phyloP scores from a whole-genome alignment of 208 protist genomes.

The Acanthamoeba lenticulata region DNA sequence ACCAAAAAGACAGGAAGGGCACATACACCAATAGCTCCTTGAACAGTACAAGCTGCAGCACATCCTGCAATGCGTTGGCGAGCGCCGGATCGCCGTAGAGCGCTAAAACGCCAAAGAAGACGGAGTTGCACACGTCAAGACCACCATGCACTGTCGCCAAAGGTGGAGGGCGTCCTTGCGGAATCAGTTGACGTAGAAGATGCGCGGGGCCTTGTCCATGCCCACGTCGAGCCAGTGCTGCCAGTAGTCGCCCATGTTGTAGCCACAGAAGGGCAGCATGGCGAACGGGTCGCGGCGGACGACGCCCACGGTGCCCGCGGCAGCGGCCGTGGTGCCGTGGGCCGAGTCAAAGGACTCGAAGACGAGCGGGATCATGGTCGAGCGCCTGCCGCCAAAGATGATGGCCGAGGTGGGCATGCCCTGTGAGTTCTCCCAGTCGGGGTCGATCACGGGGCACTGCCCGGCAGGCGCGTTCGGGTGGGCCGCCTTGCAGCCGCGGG shows the following conservation, averaged over 20 bases:
- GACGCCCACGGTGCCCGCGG: too few species aligned
- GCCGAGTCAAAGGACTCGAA: slow-evolving; percentile 85
- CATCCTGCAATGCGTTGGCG: slow-evolving; percentile 75
- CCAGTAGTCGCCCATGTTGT: slow-evolving; percentile 92
- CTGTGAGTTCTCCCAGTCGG: slow-evolving; percentile 81
- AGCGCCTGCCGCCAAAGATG: slow-evolving; percentile 87
- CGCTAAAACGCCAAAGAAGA: slow-evolving; percentile 89
- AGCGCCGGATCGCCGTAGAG: slow-evolving; percentile 86
- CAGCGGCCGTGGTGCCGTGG: slow-evolving; percentile 88
- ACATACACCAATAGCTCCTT: not conserved
- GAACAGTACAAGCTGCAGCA: slow-evolving; percentile 80
- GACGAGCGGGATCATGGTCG: slow-evolving; percentile 83
- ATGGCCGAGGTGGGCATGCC: slow-evolving; percentile 88
- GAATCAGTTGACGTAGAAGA: slow-evolving; percentile 92
- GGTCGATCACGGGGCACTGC: too few species aligned
- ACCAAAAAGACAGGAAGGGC: not conserved
- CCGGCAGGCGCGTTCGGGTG: slow-evolving; percentile 85
- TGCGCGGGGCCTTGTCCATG: slow-evolving; percentile 77
- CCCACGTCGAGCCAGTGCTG: slow-evolving; percentile 87
- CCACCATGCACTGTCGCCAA: slow-evolving; percentile 77
- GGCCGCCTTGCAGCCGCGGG: slow-evolving; percentile 74
- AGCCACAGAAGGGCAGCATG: slow-evolving; percentile 90
- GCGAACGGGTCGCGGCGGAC: too few species aligned
- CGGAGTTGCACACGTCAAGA: slow-evolving; percentile 84
- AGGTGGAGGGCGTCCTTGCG: slow-evolving; percentile 68